These are phyloP conservation scores for Fulvia fulva DNA, from an alignment of 2,329 filamentous ascomycete genomes.

Conservation along the genomic window DNA sequence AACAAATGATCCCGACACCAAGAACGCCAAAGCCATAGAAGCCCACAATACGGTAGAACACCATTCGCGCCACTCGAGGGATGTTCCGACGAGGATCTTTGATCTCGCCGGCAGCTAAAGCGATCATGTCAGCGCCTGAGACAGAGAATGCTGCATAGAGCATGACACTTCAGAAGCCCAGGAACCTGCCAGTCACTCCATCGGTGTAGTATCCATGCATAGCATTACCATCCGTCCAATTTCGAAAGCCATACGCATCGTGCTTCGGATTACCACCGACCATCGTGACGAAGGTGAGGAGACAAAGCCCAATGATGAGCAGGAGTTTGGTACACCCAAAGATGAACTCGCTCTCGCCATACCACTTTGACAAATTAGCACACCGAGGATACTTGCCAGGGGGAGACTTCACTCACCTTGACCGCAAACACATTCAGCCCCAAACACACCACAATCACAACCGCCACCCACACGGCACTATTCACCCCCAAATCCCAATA, in stretches of 20 bases:
- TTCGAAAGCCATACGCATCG: conserved; percentile 17
- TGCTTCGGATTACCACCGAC: conserved; percentile 11
- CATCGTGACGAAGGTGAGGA: conserved; percentile 15
- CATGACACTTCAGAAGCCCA: conserved; percentile 53
- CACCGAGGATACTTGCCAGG: not conserved
- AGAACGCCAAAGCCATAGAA: conserved; percentile 11
- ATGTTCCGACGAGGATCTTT: conserved; percentile 15
- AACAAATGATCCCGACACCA: conserved; percentile 8
- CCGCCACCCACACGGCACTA: conserved; percentile 36
- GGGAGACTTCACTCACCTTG: conserved; percentile 4
- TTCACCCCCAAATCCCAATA: conserved; percentile 47
- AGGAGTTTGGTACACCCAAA: conserved; percentile 11
- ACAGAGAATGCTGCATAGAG: conserved; percentile 67
- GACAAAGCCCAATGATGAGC: conserved; percentile 8
- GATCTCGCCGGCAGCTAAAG: conserved; percentile 16
- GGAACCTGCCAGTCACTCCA: conserved; percentile 33
- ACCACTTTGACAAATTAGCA: conserved; percentile 3
- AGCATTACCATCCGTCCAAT: conserved; percentile 10
- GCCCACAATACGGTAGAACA: conserved; percentile 4
- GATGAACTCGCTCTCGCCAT: conserved; percentile 19
- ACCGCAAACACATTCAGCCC: conserved; percentile 15
- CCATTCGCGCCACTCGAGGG: conserved; percentile 7
- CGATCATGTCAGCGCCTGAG: conserved; percentile 11
- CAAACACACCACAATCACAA: conserved; percentile 27
- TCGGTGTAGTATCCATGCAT: conserved; percentile 8